phyloP scores from a whole-genome alignment of 306 rosid species.

The Sophora flavescens region DNA sequence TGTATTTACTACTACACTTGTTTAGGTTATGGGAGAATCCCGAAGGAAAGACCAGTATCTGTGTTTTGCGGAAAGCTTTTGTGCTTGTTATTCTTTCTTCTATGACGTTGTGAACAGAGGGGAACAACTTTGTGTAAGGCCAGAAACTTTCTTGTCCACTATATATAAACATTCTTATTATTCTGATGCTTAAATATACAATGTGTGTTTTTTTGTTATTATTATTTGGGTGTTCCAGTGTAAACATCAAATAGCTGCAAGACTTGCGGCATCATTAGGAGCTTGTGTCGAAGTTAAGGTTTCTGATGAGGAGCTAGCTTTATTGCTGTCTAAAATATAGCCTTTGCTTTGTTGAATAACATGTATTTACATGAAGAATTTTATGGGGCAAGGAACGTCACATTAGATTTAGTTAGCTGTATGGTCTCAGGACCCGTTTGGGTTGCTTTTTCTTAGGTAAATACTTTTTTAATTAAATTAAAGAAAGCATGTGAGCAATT shows the following conservation, averaged over 20 bases:
- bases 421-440: background rate
- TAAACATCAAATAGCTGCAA: constrained; percentile 91
- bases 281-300: constrained; percentile 72
- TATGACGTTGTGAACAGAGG: constrained; percentile 84
- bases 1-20: constrained; percentile 18
- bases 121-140: constrained; percentile 90
- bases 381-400: constrained; percentile 8
- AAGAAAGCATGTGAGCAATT: background rate
- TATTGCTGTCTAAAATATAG: constrained; percentile 67
- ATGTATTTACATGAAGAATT: background rate
- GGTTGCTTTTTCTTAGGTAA: constrained; percentile 12
- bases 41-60: constrained; percentile 80
- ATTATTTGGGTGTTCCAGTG: constrained; percentile 56
- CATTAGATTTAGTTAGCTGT: background rate
- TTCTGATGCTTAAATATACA: constrained; percentile 22
- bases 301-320: constrained; percentile 79
- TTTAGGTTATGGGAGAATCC: constrained; percentile 87
- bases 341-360: constrained; percentile 8
- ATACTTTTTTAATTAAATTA: background rate
- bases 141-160: constrained; percentile 30
- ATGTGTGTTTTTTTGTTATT: background rate
- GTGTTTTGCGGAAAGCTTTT: constrained; percentile 79
- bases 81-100: constrained; percentile 92
- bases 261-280: constrained; percentile 83
- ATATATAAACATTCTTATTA: constrained; percentile 12